These are phyloP conservation scores for Aspergillus luchuensis DNA, from an alignment of 2,329 filamentous ascomycete genomes.

Conservation along the genomic window DNA sequence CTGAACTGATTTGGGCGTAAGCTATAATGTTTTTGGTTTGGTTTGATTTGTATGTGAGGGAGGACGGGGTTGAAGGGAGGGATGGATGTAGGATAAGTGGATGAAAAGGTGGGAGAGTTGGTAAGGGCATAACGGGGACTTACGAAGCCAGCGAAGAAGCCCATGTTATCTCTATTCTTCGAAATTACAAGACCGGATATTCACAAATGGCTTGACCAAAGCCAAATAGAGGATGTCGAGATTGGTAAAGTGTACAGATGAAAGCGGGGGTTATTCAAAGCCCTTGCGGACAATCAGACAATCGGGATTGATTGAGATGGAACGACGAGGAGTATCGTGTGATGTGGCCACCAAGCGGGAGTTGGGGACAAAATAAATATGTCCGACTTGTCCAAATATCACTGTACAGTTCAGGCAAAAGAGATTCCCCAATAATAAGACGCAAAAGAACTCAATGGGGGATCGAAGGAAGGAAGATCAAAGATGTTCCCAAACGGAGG, in stretches of 20 bases:
- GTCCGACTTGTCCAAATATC: too few species aligned
- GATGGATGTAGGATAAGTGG: background rate
- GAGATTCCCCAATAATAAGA: too few species aligned
- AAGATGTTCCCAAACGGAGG: too few species aligned
- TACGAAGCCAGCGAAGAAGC: conserved; percentile 63
- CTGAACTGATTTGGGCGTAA: conserved; percentile 54
- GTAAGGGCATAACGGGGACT: conserved; percentile 29
- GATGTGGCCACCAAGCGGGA: too few species aligned
- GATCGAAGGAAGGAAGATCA: conserved; percentile 1
- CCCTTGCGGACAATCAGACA: background rate
- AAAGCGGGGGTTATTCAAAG: background rate
- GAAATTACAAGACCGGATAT: background rate
- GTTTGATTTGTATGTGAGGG: background rate
- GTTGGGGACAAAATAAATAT: too few species aligned
- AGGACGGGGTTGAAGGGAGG: background rate
- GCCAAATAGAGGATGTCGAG: background rate
- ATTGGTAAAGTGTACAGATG: background rate
- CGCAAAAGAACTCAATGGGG: too few species aligned
- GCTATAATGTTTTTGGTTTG: background rate
- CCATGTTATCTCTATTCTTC: conserved; percentile 14
- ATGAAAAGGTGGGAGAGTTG: background rate
- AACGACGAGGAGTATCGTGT: background rate
- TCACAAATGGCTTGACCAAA: background rate
- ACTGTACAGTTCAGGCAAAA: too few species aligned
- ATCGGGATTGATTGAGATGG: background rate